Base-by-base conservation (phyloP, 345 rosid species). In the Psidium friedrichsthalianum region DNA sequence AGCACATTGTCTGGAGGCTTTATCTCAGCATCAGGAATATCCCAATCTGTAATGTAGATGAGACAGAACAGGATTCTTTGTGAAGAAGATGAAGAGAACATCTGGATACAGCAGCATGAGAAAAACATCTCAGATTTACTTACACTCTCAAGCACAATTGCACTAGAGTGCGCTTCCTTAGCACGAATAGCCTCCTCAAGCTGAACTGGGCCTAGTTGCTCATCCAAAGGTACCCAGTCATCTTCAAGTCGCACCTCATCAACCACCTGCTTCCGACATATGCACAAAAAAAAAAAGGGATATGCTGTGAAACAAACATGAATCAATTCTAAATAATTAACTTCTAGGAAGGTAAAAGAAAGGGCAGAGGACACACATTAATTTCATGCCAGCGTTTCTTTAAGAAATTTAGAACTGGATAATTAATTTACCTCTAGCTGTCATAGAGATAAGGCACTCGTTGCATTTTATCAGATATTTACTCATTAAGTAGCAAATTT, bases 211-310 rank as follows among this genome's bases (percentile, higher is more conserved):
- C 91, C 94, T 84, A 97, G 88, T 90, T 93, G 90, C 87, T 97
- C 99, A 87, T 97, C 99, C 93, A 97, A 85, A 25, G 99, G 99
- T 84, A 96, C 95, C 99, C 99, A 97, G 89, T 94, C 99, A 91
- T 95, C 99, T 91, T 97, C 99, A 88, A 97, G 98, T 76, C 98
- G 94, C 49, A 95, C 99, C 51, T 94, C 93, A 89, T 93, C 92
- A 22, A 93, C 93, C 87, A 91, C 95, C 98, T 95, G 84, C 56
- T 83, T 49, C 83, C 76, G 86, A 83, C 29, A 36, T 13, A 76
- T 3, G 80, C 16, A 52, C 74, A 36, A 20, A 83, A 83, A 16
- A n/a, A 52, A 81, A 36, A 20, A 83, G 56, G 9, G 22, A 36
- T 25, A 84, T 47, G 80, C 80, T 36, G 47, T 25, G 78, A 84